Conservation (phyloP, 1,284 basidiomycete species). For the Peniophora sp. region DNA sequence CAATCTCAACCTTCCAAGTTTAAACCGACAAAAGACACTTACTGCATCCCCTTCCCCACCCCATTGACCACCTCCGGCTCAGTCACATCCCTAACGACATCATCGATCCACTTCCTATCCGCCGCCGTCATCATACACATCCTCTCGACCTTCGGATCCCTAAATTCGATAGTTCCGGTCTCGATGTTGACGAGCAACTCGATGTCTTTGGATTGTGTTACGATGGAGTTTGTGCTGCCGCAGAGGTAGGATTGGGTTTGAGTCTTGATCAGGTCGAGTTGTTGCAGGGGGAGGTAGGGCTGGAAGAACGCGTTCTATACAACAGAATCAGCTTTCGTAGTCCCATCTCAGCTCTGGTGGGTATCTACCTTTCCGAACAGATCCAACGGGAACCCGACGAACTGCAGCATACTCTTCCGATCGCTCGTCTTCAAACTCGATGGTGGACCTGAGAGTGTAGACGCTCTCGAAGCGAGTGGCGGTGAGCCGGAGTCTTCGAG, state of each 20-base stretch:
- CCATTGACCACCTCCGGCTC: constrained; percentile 69
- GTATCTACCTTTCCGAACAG: constrained; percentile 67
- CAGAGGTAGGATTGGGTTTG: constrained; percentile 81
- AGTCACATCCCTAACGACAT: constrained; percentile 72
- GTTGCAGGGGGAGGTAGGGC: constrained; percentile 94
- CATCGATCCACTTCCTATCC: constrained; percentile 94
- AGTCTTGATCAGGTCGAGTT: constrained; percentile 77
- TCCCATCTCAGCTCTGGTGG: neutral
- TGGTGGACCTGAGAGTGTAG: constrained; percentile 55
- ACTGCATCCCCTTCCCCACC: constrained; percentile 57
- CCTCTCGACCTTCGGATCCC: constrained; percentile 74
- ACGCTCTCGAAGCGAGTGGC: constrained; percentile 65
- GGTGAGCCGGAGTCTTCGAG: constrained; percentile 93
- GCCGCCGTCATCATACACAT: constrained; percentile 80
- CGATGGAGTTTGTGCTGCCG: constrained; percentile 93
- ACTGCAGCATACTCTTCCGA: constrained; percentile 84
- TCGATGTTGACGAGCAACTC: constrained; percentile 93
- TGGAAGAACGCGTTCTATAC: constrained; percentile 89
- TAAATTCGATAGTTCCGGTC: constrained; percentile 77
- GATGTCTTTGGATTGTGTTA: constrained; percentile 88
- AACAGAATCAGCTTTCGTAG: neutral
- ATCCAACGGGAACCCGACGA: constrained; percentile 86
- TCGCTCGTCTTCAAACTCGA: constrained; percentile 87
- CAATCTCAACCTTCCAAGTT: constrained; percentile 4
- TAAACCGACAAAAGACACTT: constrained; percentile 19